Base-by-base conservation (phyloP, 352 stramenopile species). In the Lagenidium giganteum region DNA sequence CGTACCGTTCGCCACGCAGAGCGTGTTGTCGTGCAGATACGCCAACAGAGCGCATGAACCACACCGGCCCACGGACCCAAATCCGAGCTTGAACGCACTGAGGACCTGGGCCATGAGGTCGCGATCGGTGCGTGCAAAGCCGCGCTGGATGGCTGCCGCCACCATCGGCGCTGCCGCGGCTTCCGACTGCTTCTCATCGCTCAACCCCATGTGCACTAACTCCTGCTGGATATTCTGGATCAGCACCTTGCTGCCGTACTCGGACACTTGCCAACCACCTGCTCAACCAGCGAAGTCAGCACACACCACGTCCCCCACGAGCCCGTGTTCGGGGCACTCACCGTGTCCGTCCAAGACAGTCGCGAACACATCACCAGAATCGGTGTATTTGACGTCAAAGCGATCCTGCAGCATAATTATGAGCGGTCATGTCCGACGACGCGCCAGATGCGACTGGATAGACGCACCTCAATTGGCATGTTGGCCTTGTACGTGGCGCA, bases 241-340 rank as follows among this genome's bases (percentile, higher is more conserved):
- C 28, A 95, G 47, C 34, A 64, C 70, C 55, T 75, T 83, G 21
- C 68, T 59, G 14, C 70, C 71, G 44, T 89, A 96, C 47, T 96
- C 87, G 3, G 85, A 82, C 21, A 91, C 85, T 29, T 96, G 87
- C 87, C 87, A 96, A 13, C 87, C 87, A 17, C 73, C 73, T 86
- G 16, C 9, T 39, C 36, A 8, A 25, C 16, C 23, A 51, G n/a
- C 27, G 17, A 29, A 23, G 22, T 13, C 22, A 5, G 28, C 17
- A 18, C 23, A 28, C 21, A 46, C 27, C 5, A 43, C 45, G 7
- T 34, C 28, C 30, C 30, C 9, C 28, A 39, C n/a, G 23, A 26
- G 14, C 16, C 3, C 13, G 8, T n/a, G n/a, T 27, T 32, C 11
- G 8, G 37, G n/a, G 37, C 11, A 17, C 50, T 17, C 36, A 83